Evolutionary conservation across 2,329 filamentous ascomycete species (phyloP).

Genomic region (Phyllosticta ampelicida): DNA sequence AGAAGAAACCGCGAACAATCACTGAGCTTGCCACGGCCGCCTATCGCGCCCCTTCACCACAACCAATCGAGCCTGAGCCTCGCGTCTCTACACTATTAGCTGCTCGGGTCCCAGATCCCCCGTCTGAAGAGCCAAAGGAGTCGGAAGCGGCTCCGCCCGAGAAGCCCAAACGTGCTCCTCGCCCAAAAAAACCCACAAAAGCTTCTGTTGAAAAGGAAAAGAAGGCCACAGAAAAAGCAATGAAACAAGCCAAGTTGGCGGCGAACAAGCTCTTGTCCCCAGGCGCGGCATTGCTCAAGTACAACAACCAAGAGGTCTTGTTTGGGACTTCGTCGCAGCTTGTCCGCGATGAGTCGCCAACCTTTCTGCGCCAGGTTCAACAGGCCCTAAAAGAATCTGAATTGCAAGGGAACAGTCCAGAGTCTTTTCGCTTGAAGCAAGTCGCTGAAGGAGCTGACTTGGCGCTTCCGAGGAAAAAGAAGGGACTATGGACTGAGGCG

Average conservation of each 20-base stretch:
- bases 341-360: slow-evolving; percentile 27
- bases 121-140: slow-evolving; percentile 15
- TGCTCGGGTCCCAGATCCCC: slow-evolving; percentile 11
- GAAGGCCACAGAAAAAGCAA: slow-evolving; percentile 17
- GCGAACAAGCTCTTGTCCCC: slow-evolving; percentile 29
- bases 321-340: slow-evolving; percentile 33
- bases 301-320: slow-evolving; percentile 25
- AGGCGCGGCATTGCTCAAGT: slow-evolving; percentile 17
- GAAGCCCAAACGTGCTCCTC: slow-evolving; percentile 12
- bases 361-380: slow-evolving; percentile 25
- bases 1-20: slow-evolving; percentile 30
- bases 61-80: slow-evolving; percentile 16
- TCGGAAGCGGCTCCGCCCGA: background rate
- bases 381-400: slow-evolving; percentile 26
- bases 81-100: slow-evolving; percentile 18
- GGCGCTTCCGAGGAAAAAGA: slow-evolving; percentile 9
- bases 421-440: background rate
- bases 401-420: background rate
- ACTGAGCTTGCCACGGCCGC: slow-evolving; percentile 28
- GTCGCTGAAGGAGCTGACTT: background rate
- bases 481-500: slow-evolving; percentile 24
- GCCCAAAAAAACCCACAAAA: slow-evolving; percentile 12
- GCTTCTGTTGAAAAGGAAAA: slow-evolving; percentile 9
- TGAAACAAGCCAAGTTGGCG: slow-evolving; percentile 19
- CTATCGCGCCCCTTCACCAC: slow-evolving; percentile 15